phyloP scores from a whole-genome alignment of 495 filamentous ascomycete genomes.

The Aspergillus olivimuriae region DNA sequence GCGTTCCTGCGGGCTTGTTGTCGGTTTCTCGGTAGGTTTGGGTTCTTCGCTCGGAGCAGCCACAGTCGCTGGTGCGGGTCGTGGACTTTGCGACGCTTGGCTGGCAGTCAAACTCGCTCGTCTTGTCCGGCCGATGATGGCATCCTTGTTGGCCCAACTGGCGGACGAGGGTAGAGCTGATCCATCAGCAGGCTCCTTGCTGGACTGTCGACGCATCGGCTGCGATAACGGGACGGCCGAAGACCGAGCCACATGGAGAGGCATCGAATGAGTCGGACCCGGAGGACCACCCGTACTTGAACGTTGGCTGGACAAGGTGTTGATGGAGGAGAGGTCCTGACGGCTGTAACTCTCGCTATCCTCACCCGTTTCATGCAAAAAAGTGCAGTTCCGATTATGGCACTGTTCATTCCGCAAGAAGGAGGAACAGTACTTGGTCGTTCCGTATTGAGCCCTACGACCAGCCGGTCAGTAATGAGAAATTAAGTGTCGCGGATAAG shows the following conservation, averaged over 20 bases:
- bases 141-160: conserved; percentile 82
- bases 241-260: conserved; percentile 20
- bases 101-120: conserved; percentile 71
- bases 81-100: conserved; percentile 74
- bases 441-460: conserved; percentile 83
- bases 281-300: conserved; percentile 20
- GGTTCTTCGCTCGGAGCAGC: conserved; percentile 37
- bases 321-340: conserved; percentile 94
- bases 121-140: conserved; percentile 58
- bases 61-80: conserved; percentile 55
- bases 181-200: conserved; percentile 63
- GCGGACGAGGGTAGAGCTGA: conserved; percentile 88
- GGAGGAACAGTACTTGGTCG: conserved; percentile 98
- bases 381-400: conserved; percentile 93
- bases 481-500: no score
- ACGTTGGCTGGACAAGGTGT: conserved; percentile 74
- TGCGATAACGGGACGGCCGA: conserved; percentile 52
- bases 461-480: conserved; percentile 19
- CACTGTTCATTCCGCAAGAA: conserved; percentile 91
- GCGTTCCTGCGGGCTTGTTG: conserved; percentile 18
- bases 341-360: conserved; percentile 95
- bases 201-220: conserved; percentile 64
- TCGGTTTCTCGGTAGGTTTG: conserved; percentile 33
- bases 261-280: conserved; percentile 15
- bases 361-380: conserved; percentile 93